phyloP scores from a whole-genome alignment of 2,329 filamentous ascomycete species.

The Furcasterigmium sp. region DNA sequence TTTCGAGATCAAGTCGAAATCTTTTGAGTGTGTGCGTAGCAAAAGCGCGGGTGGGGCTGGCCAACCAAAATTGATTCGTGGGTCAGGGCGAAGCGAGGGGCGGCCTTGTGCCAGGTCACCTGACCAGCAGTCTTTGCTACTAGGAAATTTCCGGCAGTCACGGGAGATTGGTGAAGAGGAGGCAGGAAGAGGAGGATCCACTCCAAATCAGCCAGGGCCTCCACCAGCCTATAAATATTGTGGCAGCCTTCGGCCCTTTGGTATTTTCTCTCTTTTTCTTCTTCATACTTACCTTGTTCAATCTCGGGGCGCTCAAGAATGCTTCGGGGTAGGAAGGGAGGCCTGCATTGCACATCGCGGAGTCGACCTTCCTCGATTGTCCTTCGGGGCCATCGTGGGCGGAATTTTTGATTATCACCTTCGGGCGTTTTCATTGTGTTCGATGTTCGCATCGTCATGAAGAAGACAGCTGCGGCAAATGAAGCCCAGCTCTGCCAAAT shows the following conservation, averaged over 20 bases:
- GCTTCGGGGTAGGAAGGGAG: constrained; percentile 32
- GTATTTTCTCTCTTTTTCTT: constrained; percentile 8
- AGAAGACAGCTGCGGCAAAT: constrained; percentile 6
- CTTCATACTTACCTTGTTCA: constrained; percentile 48
- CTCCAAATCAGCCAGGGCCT: not conserved
- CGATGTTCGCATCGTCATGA: constrained; percentile 8
- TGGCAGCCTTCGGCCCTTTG: not conserved
- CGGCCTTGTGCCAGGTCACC: not conserved
- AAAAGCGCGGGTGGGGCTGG: not conserved
- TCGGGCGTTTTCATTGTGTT: constrained; percentile 11
- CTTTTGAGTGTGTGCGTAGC: constrained; percentile 1
- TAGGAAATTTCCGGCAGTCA: too few species aligned
- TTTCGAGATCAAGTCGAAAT: not conserved
- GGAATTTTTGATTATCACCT: constrained; percentile 14
- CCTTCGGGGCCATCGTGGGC: constrained; percentile 14
- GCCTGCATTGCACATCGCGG: constrained; percentile 47
- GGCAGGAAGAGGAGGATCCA: not conserved
- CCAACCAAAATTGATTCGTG: not conserved
- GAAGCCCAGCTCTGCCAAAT: too few species aligned
- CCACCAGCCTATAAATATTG: not conserved
- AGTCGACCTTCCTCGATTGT: constrained; percentile 13
- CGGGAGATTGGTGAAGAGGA: not conserved
- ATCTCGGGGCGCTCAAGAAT: constrained; percentile 37
- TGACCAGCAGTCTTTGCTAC: not conserved
- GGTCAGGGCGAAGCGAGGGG: constrained; percentile 1